Conservation (phyloP, 306 rosid genomes). For the Ziziphus jujuba region DNA sequence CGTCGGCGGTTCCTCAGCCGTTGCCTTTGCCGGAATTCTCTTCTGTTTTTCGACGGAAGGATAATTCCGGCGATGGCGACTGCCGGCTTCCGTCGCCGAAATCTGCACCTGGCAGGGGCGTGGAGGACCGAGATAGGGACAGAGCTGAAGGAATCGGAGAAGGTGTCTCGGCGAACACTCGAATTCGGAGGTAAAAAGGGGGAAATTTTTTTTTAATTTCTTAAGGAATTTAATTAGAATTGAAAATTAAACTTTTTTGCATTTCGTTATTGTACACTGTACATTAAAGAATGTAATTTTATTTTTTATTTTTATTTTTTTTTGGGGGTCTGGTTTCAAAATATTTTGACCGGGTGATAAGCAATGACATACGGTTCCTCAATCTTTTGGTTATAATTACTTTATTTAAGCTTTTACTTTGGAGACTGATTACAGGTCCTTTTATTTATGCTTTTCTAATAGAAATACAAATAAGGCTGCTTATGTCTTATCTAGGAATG, state of each 20-base stretch:
- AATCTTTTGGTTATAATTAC: neutral
- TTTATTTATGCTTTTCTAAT: neutral
- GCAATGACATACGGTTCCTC: neutral
- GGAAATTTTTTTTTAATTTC: neutral
- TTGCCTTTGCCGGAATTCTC: conserved; percentile 73
- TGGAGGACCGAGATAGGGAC: conserved; percentile 45
- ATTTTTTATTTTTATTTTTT: too few species aligned
- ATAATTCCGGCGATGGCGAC: conserved; percentile 34
- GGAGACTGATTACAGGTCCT: neutral
- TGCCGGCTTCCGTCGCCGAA: conserved; percentile 63
- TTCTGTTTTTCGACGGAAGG: conserved; percentile 25
- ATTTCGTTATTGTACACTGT: too few species aligned
- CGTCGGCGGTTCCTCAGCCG: conserved; percentile 55
- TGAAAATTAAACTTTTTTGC: too few species aligned
- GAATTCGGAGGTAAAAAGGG: conserved; percentile 47
- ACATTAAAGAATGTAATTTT: too few species aligned
- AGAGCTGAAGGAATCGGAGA: conserved; percentile 25
- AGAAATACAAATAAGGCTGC: too few species aligned
- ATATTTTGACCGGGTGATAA: neutral
- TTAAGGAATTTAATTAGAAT: too few species aligned
- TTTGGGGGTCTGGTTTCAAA: neutral
- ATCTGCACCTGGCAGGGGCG: conserved; percentile 17
- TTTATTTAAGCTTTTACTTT: neutral
- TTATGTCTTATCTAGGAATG: too few species aligned
- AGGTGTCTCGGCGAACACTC: conserved; percentile 15